Conservation (phyloP, 2,329 filamentous ascomycete genomes). For the Aulographum hederae region DNA sequence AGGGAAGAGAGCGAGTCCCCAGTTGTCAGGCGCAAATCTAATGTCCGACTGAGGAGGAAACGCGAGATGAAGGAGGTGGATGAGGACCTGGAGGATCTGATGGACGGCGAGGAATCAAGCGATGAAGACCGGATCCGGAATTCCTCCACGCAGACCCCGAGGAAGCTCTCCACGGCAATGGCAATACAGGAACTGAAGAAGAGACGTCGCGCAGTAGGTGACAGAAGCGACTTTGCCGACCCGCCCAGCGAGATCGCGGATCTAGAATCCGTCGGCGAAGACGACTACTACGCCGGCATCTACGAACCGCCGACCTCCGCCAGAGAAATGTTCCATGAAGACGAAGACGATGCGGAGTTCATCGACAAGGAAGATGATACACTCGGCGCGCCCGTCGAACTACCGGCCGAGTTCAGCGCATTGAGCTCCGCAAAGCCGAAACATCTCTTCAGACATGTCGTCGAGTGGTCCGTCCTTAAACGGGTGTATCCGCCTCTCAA, state of each 20-base stretch:
- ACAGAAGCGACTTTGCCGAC: background rate
- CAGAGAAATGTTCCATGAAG: slow-evolving; percentile 29
- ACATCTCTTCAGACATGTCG: slow-evolving; percentile 53
- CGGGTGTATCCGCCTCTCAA: slow-evolving; percentile 56
- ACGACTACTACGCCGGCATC: background rate
- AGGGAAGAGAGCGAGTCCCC: background rate
- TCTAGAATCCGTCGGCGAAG: background rate
- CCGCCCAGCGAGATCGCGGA: background rate
- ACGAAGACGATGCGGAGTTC: slow-evolving; percentile 44
- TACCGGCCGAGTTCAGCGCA: slow-evolving; percentile 52
- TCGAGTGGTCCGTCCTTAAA: slow-evolving; percentile 71
- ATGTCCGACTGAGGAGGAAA: background rate
- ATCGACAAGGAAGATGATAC: slow-evolving; percentile 40
- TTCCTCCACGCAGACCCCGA: background rate
- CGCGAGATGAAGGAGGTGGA: background rate
- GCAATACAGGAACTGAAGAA: background rate
- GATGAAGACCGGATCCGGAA: too few relatives aligned
- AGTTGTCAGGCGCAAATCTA: background rate
- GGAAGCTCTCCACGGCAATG: background rate
- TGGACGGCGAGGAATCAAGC: background rate
- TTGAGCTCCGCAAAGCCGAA: slow-evolving; percentile 48
- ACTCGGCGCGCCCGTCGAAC: slow-evolving; percentile 36
- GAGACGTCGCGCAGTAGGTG: background rate
- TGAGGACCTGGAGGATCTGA: background rate
- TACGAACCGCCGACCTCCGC: slow-evolving; percentile 5